Evolutionary conservation across 2,329 filamentous ascomycete species (phyloP), one percentile per base, ranked within the genome.

Genomic region (Phyllosticta paracitricarpa): DNA sequence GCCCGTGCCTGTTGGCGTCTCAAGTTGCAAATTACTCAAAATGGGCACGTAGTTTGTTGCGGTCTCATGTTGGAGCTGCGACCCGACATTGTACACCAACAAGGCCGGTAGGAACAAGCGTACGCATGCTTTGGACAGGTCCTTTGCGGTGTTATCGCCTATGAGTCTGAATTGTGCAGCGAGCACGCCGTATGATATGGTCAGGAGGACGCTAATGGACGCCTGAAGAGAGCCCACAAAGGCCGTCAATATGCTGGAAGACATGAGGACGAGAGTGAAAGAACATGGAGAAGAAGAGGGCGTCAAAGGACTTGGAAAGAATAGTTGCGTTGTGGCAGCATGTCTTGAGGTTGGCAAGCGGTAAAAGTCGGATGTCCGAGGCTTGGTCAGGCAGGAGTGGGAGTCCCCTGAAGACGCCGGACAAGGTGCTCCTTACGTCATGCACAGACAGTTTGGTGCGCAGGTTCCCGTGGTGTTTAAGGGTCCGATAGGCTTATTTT

Each of bases 171-270:
- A 79, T 66, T 82, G 78, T 9, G 79, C 77, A 4, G 79, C 77
- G 10, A 80, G 63, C 14, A 81, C 78, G 48, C 82, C 82, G 62
- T 78, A 82, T 57, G 71, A 70, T 62, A 83, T 81, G 40, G 81
- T 82, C 4, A 84, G 68, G 1, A 84, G 70, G 0, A 84, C 81
- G 1, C 80, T 79, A 24, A 82, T 68, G 25, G 79, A 79, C 30
- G 82, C 82, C 68, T 84, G 81, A 6, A 84, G 68, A 5, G 81
- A 81, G 28, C 80, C 80, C 4, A 82, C 66, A 58, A 84, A 82
- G 10, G 76, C 73, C 12, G 72, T 69, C 24, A 75, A 54, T 30
- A 77, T 52, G 59, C 59, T 30, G 7, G 56, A 58, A 4, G 60
- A 51, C 60, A 62, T 62, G 55, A 35, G 14, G 24, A 24, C 12